Evolutionary conservation across 2,329 filamentous ascomycete genomes (phyloP).

Genomic region (Verruconis gallopava): DNA sequence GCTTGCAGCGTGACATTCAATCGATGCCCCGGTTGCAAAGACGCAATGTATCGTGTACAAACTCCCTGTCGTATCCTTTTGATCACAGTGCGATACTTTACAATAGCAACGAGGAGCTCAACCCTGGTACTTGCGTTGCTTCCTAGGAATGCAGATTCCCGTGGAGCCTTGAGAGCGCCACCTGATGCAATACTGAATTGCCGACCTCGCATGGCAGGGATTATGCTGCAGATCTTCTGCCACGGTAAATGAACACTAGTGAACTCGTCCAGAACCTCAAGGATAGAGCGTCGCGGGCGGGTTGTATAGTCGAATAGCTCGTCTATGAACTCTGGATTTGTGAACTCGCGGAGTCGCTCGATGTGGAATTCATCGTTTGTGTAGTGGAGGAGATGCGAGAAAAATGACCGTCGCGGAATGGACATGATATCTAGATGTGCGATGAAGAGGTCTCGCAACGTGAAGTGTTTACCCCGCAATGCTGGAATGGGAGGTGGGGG

Average conservation of each 20-base stretch:
- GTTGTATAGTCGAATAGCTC: conserved; percentile 96
- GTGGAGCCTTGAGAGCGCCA: conserved; percentile 27
- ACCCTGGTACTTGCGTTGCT: conserved; percentile 42
- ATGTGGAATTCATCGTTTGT: conserved; percentile 59
- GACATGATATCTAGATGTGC: conserved; percentile 82
- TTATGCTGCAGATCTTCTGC: conserved; percentile 54
- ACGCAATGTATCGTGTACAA: conserved; percentile 74
- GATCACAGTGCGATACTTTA: conserved; percentile 82
- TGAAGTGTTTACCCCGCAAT: conserved; percentile 29
- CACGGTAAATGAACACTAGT: conserved; percentile 70
- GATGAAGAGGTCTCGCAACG: conserved; percentile 62
- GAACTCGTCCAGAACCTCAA: conserved; percentile 89
- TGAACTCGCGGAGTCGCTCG: conserved; percentile 74
- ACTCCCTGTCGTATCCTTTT: conserved; percentile 74
- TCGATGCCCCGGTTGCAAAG: conserved; percentile 43
- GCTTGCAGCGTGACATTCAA: conserved; percentile 48
- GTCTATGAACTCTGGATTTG: conserved; percentile 64
- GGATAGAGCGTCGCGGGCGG: conserved; percentile 73
- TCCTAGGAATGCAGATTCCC: not conserved
- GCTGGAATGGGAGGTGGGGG: conserved; percentile 25
- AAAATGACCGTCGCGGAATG: conserved; percentile 79
- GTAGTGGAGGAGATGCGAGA: conserved; percentile 64
- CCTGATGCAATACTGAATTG: conserved; percentile 88
- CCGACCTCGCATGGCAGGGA: conserved; percentile 74
- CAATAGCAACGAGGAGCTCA: conserved; percentile 71